phyloP scores from a whole-genome alignment of 1,284 basidiomycete genomes.

The Fomitiporia mediterranea region DNA sequence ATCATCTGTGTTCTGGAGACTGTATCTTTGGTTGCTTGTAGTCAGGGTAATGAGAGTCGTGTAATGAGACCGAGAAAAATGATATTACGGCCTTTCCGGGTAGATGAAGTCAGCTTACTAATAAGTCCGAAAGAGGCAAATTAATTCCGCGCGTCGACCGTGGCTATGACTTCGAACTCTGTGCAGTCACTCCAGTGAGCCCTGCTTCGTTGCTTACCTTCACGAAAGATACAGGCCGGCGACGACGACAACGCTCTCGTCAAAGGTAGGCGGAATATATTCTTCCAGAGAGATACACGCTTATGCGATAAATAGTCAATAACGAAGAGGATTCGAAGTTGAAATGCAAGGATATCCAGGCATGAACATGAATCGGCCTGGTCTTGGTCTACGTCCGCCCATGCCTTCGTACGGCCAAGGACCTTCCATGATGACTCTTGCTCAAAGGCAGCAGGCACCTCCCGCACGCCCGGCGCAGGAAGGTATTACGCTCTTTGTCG shows the following conservation, averaged over 20 bases:
- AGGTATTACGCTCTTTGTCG: slow-evolving; percentile 77
- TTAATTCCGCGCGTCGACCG: no score
- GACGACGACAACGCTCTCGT: not conserved
- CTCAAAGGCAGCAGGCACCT: slow-evolving; percentile 73
- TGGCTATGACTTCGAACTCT: no score
- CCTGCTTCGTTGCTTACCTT: no score
- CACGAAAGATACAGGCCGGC: not conserved
- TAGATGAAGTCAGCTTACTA: no score
- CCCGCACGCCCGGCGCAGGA: slow-evolving; percentile 42
- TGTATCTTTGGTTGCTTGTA: no score
- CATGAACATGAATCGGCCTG: slow-evolving; percentile 53
- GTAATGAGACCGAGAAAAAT: no score
- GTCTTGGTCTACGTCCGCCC: slow-evolving; percentile 80
- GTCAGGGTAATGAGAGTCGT: no score
- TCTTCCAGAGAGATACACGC: no score
- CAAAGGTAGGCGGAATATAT: not conserved
- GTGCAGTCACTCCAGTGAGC: no score
- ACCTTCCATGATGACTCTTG: slow-evolving; percentile 81
- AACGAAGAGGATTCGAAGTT: not conserved
- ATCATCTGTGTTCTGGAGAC: no score
- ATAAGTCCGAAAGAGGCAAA: no score
- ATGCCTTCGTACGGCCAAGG: slow-evolving; percentile 81
- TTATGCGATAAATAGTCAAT: no score
- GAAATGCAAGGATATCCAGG: slow-evolving; percentile 18
- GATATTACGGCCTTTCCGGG: not conserved